phyloP scores from a whole-genome alignment of 345 rosid species.

The Brassica cretica region DNA sequence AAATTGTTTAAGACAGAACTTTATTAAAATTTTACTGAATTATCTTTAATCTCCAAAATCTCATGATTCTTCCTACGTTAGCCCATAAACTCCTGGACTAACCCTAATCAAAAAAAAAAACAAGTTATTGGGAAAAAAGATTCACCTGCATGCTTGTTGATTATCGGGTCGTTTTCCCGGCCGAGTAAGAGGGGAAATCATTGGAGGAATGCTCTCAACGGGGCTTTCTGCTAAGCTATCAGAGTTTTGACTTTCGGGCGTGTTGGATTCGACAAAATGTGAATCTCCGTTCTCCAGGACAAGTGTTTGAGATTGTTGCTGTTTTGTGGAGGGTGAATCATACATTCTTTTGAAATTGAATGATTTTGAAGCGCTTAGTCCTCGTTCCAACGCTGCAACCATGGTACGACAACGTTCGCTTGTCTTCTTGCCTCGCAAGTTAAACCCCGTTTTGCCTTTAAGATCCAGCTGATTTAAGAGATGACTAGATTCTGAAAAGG shows the following conservation, averaged over 20 bases:
- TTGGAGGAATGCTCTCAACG: conserved; percentile 27
- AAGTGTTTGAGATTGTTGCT: conserved; percentile 26
- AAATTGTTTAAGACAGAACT: not conserved
- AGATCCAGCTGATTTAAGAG: conserved; percentile 37
- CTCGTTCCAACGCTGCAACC: conserved; percentile 66
- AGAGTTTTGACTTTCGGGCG: conserved; percentile 36
- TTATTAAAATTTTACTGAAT: not conserved
- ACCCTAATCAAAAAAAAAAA: not conserved
- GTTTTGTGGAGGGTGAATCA: conserved; percentile 46
- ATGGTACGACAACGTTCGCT: conserved; percentile 49
- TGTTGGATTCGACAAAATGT: conserved; percentile 37
- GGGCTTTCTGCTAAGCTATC: conserved; percentile 33
- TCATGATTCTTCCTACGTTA: not conserved
- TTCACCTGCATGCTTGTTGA: conserved; percentile 57
- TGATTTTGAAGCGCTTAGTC: conserved; percentile 53
- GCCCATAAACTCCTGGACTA: not conserved
- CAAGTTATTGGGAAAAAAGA: not conserved
- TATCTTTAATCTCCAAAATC: not conserved
- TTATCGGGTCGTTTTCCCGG: conserved; percentile 36
- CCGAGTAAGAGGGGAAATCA: conserved; percentile 36
- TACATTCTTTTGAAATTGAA: conserved; percentile 48
- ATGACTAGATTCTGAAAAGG: no score
- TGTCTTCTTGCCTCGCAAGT: conserved; percentile 39
- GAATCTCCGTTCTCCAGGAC: conserved; percentile 34
- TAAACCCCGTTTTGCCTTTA: conserved; percentile 27